Evolutionary conservation across 202 grass and related monocot species (phyloP).

Genomic region (Bolboschoenoplectus hybrid): DNA sequence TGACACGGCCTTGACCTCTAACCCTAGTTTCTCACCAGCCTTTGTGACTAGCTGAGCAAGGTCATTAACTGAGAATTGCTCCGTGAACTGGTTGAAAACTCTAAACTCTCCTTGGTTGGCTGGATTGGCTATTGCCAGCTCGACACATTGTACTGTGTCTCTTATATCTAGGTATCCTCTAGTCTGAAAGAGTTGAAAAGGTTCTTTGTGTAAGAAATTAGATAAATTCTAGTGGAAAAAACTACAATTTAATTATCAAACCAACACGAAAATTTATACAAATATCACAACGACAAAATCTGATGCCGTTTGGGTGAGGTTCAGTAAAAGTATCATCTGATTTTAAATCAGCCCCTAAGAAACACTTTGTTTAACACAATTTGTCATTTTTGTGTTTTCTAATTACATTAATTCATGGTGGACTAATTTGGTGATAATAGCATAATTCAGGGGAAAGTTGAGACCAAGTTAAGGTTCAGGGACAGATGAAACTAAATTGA

Average conservation of each 20-base stretch:
- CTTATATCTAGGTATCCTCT: conserved; percentile 94
- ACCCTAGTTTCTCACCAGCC: conserved; percentile 68
- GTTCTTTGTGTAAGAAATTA: not conserved
- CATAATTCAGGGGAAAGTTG: not conserved
- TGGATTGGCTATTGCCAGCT: conserved; percentile 89
- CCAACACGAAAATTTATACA: not conserved
- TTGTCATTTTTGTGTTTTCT: not conserved
- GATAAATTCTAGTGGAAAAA: not conserved
- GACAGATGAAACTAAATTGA: not conserved
- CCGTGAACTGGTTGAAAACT: conserved; percentile 94
- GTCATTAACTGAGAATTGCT: conserved; percentile 86
- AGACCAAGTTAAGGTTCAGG: not conserved
- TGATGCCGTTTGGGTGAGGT: not conserved
- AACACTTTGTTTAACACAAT: not conserved
- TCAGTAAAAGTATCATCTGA: not conserved
- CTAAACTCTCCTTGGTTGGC: conserved; percentile 81
- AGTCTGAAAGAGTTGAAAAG: conserved; percentile 48
- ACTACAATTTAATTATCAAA: not conserved
- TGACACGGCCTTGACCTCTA: conserved; percentile 66
- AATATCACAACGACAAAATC: not conserved
- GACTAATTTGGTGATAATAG: not conserved
- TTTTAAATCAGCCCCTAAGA: not conserved
- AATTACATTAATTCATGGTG: not conserved
- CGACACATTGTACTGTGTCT: conserved; percentile 86
- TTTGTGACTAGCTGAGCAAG: conserved; percentile 71